Evolutionary conservation across 306 rosid genomes (phyloP), one percentile per base, ranked within the genome.

Genomic region (Quercus bicolor): DNA sequence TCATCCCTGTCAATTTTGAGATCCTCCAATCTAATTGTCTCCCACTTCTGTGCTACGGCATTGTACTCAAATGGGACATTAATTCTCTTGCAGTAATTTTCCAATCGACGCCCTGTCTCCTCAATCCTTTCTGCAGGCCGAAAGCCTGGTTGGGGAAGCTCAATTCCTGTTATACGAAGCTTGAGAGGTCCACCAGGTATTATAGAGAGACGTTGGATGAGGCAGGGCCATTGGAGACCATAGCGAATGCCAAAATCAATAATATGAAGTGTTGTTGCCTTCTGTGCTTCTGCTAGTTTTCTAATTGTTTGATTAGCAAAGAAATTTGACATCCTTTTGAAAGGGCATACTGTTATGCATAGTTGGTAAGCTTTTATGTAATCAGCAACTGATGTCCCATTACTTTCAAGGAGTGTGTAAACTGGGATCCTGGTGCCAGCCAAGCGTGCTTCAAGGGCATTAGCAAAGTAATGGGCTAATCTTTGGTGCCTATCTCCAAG

Each of bases 141-240:
- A 56, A 86, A 83, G 24, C 89, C 87, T 9, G 72, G 77, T 72
- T 70, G 82, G 60, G 89, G 87, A 33, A 74, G 56, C 21, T 86
- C 89, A 21, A 86, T 78, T 40, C 87, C 87, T 0, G 89, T 80
- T n/a, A 93, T 88, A 43, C 93, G 92, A 28, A 93, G 81, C 84
- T 85, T 93, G 56, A 92, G 95, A 57, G 97, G 93, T 7, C 98
- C 97, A 21, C 93, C 98, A 2, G 15, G 20, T 74, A 88, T 85
- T 51, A 20, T 60, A 20, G 95, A 85, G 53, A 93, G 86, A 77
- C 69, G 73, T 20, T 85, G 87, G 72, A 93, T 90, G 4, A 93
- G 90, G 68, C 82, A 81, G 55, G 98, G 98, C 98, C 97, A 93
- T 57, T 90, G 93, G 78, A 90, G 91, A 74, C 98, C 98, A 72